phyloP scores from a whole-genome alignment of 768 basidiomycete genomes.

The Wakefieldia striispora region DNA sequence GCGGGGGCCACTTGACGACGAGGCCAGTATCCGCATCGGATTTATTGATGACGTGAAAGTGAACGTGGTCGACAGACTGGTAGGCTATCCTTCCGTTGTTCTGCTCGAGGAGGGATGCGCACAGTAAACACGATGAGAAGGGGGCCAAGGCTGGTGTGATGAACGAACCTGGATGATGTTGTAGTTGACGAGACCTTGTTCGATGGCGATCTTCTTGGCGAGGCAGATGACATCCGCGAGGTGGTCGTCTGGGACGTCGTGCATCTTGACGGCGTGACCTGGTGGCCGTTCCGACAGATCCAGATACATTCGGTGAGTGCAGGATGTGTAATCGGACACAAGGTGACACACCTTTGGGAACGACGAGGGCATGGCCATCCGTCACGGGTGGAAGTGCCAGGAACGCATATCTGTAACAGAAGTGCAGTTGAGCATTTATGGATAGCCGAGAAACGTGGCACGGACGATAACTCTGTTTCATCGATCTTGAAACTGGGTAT shows the following conservation, averaged over 20 bases:
- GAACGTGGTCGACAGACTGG: conserved; percentile 79
- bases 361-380: conserved; percentile 83
- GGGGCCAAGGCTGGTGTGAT: background rate
- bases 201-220: conserved; percentile 80
- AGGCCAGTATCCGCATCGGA: conserved; percentile 70
- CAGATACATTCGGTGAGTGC: background rate
- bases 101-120: conserved; percentile 27
- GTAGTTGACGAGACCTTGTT: conserved; percentile 70
- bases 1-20: conserved; percentile 61
- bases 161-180: conserved; percentile 68
- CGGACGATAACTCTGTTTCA: conserved; percentile 71
- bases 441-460: conserved; percentile 14
- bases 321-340: background rate
- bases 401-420: conserved; percentile 65
- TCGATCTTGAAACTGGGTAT: conserved; percentile 82
- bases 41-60: conserved; percentile 93
- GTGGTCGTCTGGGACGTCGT: conserved; percentile 83
- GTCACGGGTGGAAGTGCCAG: conserved; percentile 87
- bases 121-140: background rate
- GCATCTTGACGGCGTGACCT: conserved; percentile 87
- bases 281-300: background rate
- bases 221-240: conserved; percentile 73
- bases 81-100: conserved; percentile 68
- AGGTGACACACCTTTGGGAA: conserved; percentile 77
- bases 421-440: background rate